Conservation (phyloP, 208 protist species). For the Leptomonas seymouri region DNA sequence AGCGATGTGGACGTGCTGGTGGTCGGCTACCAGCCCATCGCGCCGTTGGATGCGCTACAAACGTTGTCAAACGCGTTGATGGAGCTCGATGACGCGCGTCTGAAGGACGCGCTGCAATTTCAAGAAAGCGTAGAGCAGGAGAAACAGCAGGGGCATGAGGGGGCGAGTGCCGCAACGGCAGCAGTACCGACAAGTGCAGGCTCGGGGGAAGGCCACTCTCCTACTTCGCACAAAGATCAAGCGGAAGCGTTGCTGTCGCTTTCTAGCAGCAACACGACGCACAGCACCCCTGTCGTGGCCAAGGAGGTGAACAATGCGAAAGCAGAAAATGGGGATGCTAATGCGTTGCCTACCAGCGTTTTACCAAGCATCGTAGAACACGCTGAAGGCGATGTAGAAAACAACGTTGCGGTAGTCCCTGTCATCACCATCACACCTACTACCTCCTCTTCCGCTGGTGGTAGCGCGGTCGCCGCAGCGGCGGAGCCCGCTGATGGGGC, state of each 20-base stretch:
- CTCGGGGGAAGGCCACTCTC: not conserved
- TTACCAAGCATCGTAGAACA: not conserved
- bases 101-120: conserved; percentile 36
- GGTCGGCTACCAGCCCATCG: conserved; percentile 66
- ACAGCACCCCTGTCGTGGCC: not conserved
- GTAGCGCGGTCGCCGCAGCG: not conserved
- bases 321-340: not conserved
- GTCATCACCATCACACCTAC: not conserved
- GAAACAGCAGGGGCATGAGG: conserved; percentile 1
- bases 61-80: conserved; percentile 59
- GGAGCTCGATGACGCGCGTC: conserved; percentile 41
- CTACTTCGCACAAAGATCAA: not conserved
- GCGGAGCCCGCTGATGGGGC: not conserved
- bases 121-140: conserved; percentile 42
- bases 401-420: not conserved
- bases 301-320: not conserved
- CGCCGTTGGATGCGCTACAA: conserved; percentile 74
- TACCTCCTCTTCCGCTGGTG: not conserved
- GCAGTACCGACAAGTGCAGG: not conserved
- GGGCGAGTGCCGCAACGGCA: not conserved
- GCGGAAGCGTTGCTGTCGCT: not conserved
- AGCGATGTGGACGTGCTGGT: conserved; percentile 89
- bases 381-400: no score
- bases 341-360: not conserved
- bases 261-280: not conserved